Evolutionary conservation across 2,329 filamentous ascomycete genomes (phyloP), one percentile per base, ranked within the genome.

Genomic region (Thermothelomyces thermophilus): DNA sequence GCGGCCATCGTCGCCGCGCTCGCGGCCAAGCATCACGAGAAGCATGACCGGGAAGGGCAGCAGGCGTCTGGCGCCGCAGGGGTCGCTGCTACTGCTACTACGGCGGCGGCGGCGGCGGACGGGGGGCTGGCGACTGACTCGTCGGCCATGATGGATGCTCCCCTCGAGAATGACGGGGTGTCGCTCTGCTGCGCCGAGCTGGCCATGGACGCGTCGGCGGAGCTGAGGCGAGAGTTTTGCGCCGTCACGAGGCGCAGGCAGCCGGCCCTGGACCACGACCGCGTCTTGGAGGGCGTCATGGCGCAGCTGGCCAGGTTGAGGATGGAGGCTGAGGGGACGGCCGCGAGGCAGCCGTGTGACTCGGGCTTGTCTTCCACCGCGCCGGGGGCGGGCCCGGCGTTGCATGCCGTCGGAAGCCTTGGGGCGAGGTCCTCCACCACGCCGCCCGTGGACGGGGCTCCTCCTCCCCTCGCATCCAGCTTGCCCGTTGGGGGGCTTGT

Each of bases 211-310:
- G 69, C 73, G 9, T 70, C 70, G 2, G 64, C 71, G 19, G 73
- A 75, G 53, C 63, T 81, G 10, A 67, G 72, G 17, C 66, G 64
- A 41, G 68, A 66, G 7, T 80, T 80, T 53, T 81, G 77, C 56
- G 67, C 72, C 2, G 60, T 79, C 2, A 64, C 70, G 5, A 68
- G 76, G 55, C 67, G 64, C 43, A 63, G 61, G 8, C 67, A 71
- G 20, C 60, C 62, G 14, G 59, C 66, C 2, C 60, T 80, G 17
- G 63, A 67, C 16, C 63, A 69, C 26, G 71, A 77, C 16, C 64
- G 63, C 34, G 69, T 80, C 7, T 60, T 72, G 6, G 68, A 74
- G 49, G 69, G 69, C 17, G 69, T 79, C 22, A 70, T 77, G 63
- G 60, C 39, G 44, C 31, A 34, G 36, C 30, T 41, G 48, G 45